Conservation (phyloP, 2,329 filamentous ascomycete species). For the Alternaria ethzedia region DNA sequence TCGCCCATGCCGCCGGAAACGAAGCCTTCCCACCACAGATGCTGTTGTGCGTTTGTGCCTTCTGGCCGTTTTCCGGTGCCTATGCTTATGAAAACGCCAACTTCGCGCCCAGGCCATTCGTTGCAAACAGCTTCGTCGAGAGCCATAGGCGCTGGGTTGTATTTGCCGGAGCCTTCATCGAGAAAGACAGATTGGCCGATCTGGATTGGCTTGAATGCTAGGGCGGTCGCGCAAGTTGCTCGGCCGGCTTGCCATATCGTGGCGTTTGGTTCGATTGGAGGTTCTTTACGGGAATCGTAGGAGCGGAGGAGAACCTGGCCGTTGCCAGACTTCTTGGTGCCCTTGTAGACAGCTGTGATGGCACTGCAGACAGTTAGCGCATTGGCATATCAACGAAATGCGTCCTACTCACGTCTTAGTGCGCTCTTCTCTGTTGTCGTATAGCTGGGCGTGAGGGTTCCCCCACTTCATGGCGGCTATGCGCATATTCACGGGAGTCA, state of each 20-base stretch:
- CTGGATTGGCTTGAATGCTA: slow-evolving; percentile 95
- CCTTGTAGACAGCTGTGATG: slow-evolving; percentile 89
- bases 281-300: slow-evolving; percentile 93
- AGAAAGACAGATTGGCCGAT: slow-evolving; percentile 94
- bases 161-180: slow-evolving; percentile 89
- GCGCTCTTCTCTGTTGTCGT: slow-evolving; percentile 82
- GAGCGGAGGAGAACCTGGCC: slow-evolving; percentile 80
- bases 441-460: slow-evolving; percentile 84
- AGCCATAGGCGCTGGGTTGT: slow-evolving; percentile 84
- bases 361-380: slow-evolving; percentile 62
- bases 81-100: slow-evolving; percentile 90
- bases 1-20: slow-evolving; percentile 73
- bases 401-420: slow-evolving; percentile 80
- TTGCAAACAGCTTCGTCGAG: slow-evolving; percentile 91
- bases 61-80: slow-evolving; percentile 88
- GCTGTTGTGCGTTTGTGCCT: slow-evolving; percentile 70
- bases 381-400: not conserved
- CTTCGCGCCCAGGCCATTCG: slow-evolving; percentile 92
- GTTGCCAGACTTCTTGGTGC: slow-evolving; percentile 69
- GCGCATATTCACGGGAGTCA: slow-evolving; percentile 63
- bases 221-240: slow-evolving; percentile 87
- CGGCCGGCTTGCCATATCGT: slow-evolving; percentile 97
- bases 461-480: slow-evolving; percentile 66
- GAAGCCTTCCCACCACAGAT: slow-evolving; percentile 94
- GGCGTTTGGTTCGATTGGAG: slow-evolving; percentile 88